Base-by-base conservation (phyloP, 805 yeast species). In the Maudiozyma serrabonitensis region DNA sequence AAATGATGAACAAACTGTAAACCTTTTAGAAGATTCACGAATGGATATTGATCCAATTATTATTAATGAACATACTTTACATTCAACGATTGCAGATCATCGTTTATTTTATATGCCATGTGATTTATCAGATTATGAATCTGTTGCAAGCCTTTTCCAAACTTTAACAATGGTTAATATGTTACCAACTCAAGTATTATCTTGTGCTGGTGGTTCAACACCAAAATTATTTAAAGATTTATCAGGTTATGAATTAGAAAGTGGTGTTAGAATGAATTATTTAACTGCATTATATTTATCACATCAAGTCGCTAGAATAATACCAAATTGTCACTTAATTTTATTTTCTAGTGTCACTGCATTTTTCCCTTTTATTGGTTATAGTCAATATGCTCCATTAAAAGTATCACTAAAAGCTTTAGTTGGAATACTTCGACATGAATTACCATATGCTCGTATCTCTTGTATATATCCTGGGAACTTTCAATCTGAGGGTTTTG, bases 281-380 rank as follows among this genome's bases (percentile, higher is more conserved):
- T 70, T 72, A 54, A 83, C 96, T 0, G 80, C 93, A 0, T 66
- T 84, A 13, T 84, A 78, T 59, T 72, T 87, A 41, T 69, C 87
- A 0, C 97, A 91, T 58, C 74, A 79, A 1, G 66, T 76, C 54
- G 81, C 72, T 63, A 68, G 68, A 28, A 60, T 74, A 57, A 46
- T 52, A 38, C 59, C 56, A 3, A 67, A n/a, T 41, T 77, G 81
- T 50, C 83, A 75, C 59, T 75, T 80, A 56, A 79, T 80, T 23
- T 76, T 73, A 52, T 82, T 76, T 58, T 85, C 96, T 0, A 87
- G 96, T 2, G 85, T 81, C 4, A 79, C 84, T 9, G 89, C 95
- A 2, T 80, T 84, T 55, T 91, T 79, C 70, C 88, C 96, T 5
- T 84, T 91, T 60, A 85, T 88, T 42, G 99, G 99, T 0, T 93